phyloP scores from a whole-genome alignment of 2,329 filamentous ascomycete genomes.

The Alternaria brassicae region DNA sequence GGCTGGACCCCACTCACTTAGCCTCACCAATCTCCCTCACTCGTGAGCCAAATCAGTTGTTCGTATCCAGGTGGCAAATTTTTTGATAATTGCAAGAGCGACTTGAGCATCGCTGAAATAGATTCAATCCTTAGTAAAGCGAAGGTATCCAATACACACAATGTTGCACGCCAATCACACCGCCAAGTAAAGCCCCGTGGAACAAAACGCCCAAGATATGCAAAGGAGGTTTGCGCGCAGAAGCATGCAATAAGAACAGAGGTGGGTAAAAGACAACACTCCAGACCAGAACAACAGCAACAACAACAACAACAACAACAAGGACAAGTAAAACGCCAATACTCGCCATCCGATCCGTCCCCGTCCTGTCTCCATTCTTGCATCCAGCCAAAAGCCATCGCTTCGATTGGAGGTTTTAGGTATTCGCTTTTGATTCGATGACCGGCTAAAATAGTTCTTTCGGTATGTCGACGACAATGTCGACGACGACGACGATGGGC shows the following conservation, averaged over 20 bases:
- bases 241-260: neutral
- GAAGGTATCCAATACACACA: constrained; percentile 2
- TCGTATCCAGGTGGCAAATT: neutral
- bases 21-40: neutral
- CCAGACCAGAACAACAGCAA: neutral
- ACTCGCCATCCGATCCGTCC: neutral
- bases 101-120: neutral
- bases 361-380: neutral
- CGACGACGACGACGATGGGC: neutral
- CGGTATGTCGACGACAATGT: neutral
- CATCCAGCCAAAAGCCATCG: neutral
- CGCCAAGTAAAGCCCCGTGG: neutral
- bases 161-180: neutral
- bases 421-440: neutral
- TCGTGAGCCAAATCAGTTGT: neutral
- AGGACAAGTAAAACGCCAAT: constrained; percentile 1
- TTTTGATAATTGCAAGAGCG: neutral
- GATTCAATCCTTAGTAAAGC: constrained; percentile 3
- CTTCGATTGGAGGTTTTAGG: neutral
- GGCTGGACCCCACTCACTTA: neutral
- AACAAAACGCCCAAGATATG: constrained; percentile 15
- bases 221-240: neutral
- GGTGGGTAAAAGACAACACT: neutral
- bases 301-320: neutral
- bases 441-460: neutral